Percentiles rank a stretch among this genome's conserved stretches.
Conservation (phyloP, 805 yeast species). For the Candida schatavii region DNA sequence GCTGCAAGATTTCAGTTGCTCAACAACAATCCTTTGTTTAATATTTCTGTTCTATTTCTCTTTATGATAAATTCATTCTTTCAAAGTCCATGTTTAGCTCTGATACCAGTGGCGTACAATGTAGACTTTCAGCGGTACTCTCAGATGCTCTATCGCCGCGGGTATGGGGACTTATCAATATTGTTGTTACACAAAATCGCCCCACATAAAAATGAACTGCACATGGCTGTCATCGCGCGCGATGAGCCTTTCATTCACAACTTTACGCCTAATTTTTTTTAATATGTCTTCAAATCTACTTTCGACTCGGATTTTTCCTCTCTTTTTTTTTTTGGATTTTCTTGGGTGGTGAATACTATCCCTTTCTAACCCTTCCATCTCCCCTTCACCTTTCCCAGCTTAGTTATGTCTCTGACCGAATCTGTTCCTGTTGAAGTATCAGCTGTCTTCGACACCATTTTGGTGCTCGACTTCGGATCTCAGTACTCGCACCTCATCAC, state of each 20-base stretch:
- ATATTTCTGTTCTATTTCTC: no score
- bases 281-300: no score
- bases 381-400: background rate
- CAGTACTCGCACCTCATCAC: conserved; percentile 97
- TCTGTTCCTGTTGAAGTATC: conserved; percentile 64
- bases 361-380: background rate
- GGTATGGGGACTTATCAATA: background rate
- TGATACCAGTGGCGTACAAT: no score
- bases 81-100: no score
- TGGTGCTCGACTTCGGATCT: conserved; percentile 97
- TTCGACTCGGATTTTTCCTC: no score
- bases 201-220: background rate
- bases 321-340: conserved; percentile 1
- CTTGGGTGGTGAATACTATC: conserved; percentile 1
- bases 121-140: no score
- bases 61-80: no score
- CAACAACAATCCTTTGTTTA: no score
- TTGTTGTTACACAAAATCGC: background rate
- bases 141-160: background rate
- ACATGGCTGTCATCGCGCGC: background rate
- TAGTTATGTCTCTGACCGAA: conserved; percentile 12
- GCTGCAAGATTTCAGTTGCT: no score
- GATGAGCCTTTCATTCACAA: background rate
- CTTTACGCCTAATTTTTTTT: no score
- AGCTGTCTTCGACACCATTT: conserved; percentile 89